Percentiles rank a stretch among this genome's conserved stretches.
These are phyloP conservation scores for Metarhizium brunneum DNA, from an alignment of 2,329 filamentous ascomycete genomes.

Conservation along the genomic window DNA sequence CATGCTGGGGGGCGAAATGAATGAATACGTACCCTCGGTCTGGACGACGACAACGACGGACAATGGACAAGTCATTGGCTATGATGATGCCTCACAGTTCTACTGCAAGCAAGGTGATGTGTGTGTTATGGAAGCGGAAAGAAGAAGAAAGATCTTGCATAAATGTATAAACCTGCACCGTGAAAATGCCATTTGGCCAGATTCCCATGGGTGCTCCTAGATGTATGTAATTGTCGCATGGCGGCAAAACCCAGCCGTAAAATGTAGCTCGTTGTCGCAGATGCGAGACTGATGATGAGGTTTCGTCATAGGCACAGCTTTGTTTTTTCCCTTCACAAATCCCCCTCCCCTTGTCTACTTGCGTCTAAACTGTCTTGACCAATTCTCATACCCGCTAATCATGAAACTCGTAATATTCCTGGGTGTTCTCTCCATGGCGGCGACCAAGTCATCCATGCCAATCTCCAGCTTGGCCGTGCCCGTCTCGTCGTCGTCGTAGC, in stretches of 20 bases:
- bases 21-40: background rate
- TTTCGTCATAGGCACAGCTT: too few species aligned
- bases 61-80: slow-evolving; percentile 1
- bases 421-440: slow-evolving; percentile 36
- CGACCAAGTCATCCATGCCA: slow-evolving; percentile 32
- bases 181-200: too few species aligned
- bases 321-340: too few species aligned
- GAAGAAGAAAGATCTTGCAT: too few species aligned
- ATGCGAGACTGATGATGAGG: too few species aligned
- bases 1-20: background rate
- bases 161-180: too few species aligned
- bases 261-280: too few species aligned
- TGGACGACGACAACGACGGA: background rate
- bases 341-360: slow-evolving; percentile 1
- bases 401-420: slow-evolving; percentile 51
- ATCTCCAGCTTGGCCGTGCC: slow-evolving; percentile 23
- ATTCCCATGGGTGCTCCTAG: too few species aligned
- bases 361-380: slow-evolving; percentile 33
- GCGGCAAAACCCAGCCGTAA: too few species aligned
- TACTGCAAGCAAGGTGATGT: background rate
- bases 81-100: background rate
- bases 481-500: slow-evolving; percentile 19
- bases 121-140: background rate
- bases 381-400: slow-evolving; percentile 48
- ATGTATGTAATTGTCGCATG: too few species aligned